phyloP scores from a whole-genome alignment of 495 filamentous ascomycete species.

The Penicillium manginii region DNA sequence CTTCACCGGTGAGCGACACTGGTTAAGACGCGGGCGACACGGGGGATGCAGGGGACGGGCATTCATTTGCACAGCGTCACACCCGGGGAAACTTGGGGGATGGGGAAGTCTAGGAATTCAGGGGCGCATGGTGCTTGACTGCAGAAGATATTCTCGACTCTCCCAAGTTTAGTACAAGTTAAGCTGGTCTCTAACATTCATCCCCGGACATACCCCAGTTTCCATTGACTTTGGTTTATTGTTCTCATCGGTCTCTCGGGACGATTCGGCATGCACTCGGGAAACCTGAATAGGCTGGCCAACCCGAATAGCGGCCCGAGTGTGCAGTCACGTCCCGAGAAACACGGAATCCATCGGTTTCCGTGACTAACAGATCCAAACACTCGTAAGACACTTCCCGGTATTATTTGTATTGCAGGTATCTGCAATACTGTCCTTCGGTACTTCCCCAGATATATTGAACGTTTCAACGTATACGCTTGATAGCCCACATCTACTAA shows the following conservation, averaged over 20 bases:
- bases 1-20: conserved; percentile 36
- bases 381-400: background rate
- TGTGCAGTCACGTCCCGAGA: background rate
- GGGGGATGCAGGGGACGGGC: conserved; percentile 12
- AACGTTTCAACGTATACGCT: too few relatives aligned
- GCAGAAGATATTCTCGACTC: too few relatives aligned
- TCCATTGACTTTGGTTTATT: too few relatives aligned
- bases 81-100: conserved; percentile 4
- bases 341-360: background rate
- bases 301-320: conserved; percentile 1
- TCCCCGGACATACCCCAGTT: too few relatives aligned
- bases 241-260: background rate
- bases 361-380: conserved; percentile 4
- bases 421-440: background rate
- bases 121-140: too few relatives aligned
- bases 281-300: background rate
- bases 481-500: too few relatives aligned
- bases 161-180: too few relatives aligned
- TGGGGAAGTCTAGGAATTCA: background rate
- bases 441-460: background rate
- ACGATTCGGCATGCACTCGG: conserved; percentile 2
- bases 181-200: too few relatives aligned
- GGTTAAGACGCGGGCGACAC: conserved; percentile 21
- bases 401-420: background rate
- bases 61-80: conserved; percentile 6